These are phyloP conservation scores for Corchorus capsularis DNA, from an alignment of 345 rosid genomes.

Conservation along the genomic window DNA sequence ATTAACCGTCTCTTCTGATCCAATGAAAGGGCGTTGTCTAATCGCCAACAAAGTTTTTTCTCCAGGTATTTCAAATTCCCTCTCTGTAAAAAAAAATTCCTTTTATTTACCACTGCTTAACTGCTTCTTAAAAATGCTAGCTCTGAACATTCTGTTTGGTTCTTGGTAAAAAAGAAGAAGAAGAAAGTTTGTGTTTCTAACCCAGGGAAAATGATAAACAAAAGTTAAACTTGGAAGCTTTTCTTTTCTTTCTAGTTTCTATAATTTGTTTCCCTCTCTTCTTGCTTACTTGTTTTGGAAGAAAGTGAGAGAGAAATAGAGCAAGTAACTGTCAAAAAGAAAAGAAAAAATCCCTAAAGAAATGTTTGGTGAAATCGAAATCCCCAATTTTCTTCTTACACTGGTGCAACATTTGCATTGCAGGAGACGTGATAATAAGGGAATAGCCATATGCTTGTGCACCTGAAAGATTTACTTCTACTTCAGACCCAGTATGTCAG, in stretches of 20 bases:
- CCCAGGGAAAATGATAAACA: too few species aligned
- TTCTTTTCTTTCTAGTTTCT: too few species aligned
- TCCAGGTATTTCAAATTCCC: constrained; percentile 48
- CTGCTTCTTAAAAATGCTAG: background rate
- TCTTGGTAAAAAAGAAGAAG: too few species aligned
- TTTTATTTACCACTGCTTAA: background rate
- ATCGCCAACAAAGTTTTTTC: constrained; percentile 50
- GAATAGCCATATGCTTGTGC: constrained; percentile 69
- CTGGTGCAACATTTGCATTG: background rate
- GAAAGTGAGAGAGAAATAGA: too few species aligned
- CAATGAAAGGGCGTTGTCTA: constrained; percentile 71
- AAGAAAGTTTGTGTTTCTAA: too few species aligned
- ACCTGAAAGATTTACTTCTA: constrained; percentile 39
- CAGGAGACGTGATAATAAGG: constrained; percentile 75
- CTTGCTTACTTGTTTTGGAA: too few species aligned
- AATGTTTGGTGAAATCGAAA: too few species aligned
- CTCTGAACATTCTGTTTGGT: background rate
- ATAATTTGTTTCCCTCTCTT: too few species aligned
- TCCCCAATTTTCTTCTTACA: too few species aligned
- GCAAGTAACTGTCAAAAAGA: too few species aligned
- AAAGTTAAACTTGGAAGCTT: too few species aligned
- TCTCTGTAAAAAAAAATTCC: background rate
- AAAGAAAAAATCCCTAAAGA: too few species aligned
- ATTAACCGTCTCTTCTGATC: constrained; percentile 41
- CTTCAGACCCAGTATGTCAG: constrained; percentile 40